Evolutionary conservation across 2,329 filamentous ascomycete species (phyloP), one percentile per base, ranked within the genome.

Genomic region (Cryphonectria japonica): DNA sequence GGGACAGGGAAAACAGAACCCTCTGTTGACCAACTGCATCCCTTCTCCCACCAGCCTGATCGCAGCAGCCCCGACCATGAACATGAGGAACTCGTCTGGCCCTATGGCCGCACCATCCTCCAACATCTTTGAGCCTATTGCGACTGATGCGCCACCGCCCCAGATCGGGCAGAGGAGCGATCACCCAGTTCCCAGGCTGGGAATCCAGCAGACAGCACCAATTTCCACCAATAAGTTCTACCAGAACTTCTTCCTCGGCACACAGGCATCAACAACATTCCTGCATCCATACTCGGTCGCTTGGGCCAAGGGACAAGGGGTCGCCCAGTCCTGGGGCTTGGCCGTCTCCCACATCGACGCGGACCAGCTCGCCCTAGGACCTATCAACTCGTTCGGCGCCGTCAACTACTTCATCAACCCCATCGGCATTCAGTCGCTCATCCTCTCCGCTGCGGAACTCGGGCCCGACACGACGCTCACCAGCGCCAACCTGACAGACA

Each of bases 201-300:
- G 87, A 7, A 83, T 91, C 54, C 78, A 76, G 43, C 79, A 83
- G 22, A 75, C 80, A 1, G 78, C 79, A 0, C 88, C 91, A 3
- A 82, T 93, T 62, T 84, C 88, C 66, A 95, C 93, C 34, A 95
- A 95, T 83, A 95, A 93, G 77, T 95, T 94, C 79, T 93, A 93
- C 76, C 86, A 91, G 75, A 96, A 96, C 76, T 89, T 96, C 73
- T 94, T 94, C 79, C 84, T 98, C 0, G 92, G 90, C 5, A 86
- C 85, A 60, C 94, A 97, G 79, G 87, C 85, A 5, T 86, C 87
- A 8, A 87, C 91, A 0, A 85, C 90, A 0, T 97, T 91, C 81
- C 91, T 92, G 0, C 91, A 94, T 77, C 95, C 92, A 1, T 95
- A 94, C 77, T 87, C 88, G 2, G 78, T 95, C 26, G 81, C 86